Percentiles rank a stretch among this genome's conserved stretches.
phyloP scores from a whole-genome alignment of 805 yeast species.

The Pichia deserticola region DNA sequence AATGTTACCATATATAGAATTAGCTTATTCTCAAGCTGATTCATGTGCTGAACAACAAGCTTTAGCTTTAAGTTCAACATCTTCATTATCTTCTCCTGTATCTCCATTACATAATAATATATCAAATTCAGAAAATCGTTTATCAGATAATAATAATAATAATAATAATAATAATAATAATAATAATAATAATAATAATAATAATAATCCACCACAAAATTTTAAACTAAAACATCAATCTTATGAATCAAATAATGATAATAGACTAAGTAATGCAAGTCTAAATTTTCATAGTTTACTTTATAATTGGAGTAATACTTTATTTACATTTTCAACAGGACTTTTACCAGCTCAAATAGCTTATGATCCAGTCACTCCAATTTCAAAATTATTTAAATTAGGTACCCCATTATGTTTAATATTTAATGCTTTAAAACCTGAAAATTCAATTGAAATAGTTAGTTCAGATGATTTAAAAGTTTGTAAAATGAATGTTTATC shows the following conservation, averaged over 20 bases:
- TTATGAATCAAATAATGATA: no score
- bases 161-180: no score
- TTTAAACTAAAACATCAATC: no score
- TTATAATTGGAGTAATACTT: slow-evolving; percentile 30
- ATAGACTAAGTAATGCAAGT: background rate
- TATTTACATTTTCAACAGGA: slow-evolving; percentile 67
- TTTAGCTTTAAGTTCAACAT: background rate
- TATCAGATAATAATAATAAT: no score
- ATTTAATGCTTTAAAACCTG: slow-evolving; percentile 60
- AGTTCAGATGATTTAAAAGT: slow-evolving; percentile 75
- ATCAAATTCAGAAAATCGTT: no score
- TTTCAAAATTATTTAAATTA: slow-evolving; percentile 82
- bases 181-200: no score
- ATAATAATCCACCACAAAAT: no score
- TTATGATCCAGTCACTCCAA: slow-evolving; percentile 88
- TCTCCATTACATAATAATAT: no score
- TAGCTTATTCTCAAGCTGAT: slow-evolving; percentile 62
- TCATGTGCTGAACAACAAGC: slow-evolving; percentile 70
- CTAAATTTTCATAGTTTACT: slow-evolving; percentile 1
- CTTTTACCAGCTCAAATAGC: slow-evolving; percentile 63
- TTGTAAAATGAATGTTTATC: slow-evolving; percentile 85
- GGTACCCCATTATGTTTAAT: slow-evolving; percentile 88
- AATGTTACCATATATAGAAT: slow-evolving; percentile 56
- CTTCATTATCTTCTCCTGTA: slow-evolving; percentile 1
- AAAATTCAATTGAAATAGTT: slow-evolving; percentile 45